These are phyloP conservation scores for Mycosarcoma mackinlayi DNA, from an alignment of 1,284 basidiomycete genomes.

Conservation along the genomic window DNA sequence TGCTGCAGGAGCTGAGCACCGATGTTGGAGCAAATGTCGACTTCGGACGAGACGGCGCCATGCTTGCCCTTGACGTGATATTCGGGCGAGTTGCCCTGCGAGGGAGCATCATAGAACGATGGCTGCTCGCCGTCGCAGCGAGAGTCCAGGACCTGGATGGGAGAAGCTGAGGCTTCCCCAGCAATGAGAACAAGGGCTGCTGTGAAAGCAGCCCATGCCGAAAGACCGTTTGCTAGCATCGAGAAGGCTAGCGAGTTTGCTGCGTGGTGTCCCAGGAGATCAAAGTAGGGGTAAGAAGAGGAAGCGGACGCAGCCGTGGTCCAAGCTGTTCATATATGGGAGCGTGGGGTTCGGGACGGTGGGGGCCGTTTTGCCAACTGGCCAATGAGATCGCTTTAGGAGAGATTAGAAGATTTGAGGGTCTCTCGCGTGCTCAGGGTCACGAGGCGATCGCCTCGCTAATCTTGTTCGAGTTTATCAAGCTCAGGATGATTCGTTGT, in stretches of 20 bases:
- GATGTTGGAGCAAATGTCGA: constrained; percentile 69
- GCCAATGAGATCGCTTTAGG: constrained; percentile 1
- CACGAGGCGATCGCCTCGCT: constrained; percentile 22
- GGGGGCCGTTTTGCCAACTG: no score
- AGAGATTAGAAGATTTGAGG: constrained; percentile 2
- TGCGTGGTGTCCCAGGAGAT: no score
- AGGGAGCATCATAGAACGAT: constrained; percentile 45
- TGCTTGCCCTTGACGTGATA: constrained; percentile 47
- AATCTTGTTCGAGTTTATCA: constrained; percentile 1
- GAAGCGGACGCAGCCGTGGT: no score
- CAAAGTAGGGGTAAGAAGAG: no score
- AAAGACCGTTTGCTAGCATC: constrained; percentile 5
- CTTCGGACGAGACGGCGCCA: constrained; percentile 63
- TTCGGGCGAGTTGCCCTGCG: constrained; percentile 52
- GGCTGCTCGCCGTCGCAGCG: constrained; percentile 26
- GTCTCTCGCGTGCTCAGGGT: constrained; percentile 17
- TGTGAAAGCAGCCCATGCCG: constrained; percentile 7
- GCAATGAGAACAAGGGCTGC: constrained; percentile 6
- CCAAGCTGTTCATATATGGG: not conserved
- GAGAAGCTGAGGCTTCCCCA: constrained; percentile 1
- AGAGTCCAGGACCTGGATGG: constrained; percentile 10
- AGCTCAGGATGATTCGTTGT: no score
- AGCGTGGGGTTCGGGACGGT: not conserved
- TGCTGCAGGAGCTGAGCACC: constrained; percentile 68
- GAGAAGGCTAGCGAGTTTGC: no score